Conservation (phyloP, 2,329 filamentous ascomycete genomes). For the Diaporthe nobilis region DNA sequence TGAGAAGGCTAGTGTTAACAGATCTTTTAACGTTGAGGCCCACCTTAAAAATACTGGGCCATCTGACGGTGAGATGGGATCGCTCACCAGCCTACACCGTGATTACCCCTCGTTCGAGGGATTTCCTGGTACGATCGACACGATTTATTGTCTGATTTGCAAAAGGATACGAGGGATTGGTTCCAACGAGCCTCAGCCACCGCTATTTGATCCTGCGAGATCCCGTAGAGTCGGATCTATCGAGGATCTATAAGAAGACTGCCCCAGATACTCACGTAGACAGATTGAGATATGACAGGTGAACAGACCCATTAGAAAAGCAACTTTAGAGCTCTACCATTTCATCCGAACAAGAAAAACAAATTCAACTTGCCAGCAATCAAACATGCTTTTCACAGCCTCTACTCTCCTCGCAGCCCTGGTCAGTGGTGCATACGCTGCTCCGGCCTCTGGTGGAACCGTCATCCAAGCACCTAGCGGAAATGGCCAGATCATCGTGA, state of each 20-base stretch:
- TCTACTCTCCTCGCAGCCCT: background rate
- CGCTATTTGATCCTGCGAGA: background rate
- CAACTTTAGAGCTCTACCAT: background rate
- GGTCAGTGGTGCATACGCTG: slow-evolving; percentile 1
- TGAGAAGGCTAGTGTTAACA: background rate
- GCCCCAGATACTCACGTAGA: background rate
- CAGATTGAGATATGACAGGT: background rate
- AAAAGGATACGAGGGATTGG: slow-evolving; percentile 13
- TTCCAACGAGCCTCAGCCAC: slow-evolving; percentile 17
- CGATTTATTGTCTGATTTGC: slow-evolving; percentile 16
- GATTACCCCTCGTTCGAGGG: slow-evolving; percentile 19
- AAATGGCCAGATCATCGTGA: slow-evolving; percentile 17
- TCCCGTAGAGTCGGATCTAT: background rate
- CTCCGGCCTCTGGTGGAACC: slow-evolving; percentile 7
- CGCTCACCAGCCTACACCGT: slow-evolving; percentile 3
- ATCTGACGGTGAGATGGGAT: slow-evolving; percentile 20
- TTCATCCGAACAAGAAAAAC: background rate
- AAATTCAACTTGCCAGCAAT: too few relatives aligned
- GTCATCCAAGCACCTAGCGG: background rate
- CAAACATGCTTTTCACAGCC: background rate
- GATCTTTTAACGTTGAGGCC: background rate
- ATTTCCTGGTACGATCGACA: slow-evolving; percentile 13
- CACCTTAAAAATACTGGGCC: slow-evolving; percentile 16
- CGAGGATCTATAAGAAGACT: slow-evolving; percentile 1
- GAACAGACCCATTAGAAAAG: background rate